Base-by-base conservation (phyloP, 208 protist species). In the Leishmania braziliensis region DNA sequence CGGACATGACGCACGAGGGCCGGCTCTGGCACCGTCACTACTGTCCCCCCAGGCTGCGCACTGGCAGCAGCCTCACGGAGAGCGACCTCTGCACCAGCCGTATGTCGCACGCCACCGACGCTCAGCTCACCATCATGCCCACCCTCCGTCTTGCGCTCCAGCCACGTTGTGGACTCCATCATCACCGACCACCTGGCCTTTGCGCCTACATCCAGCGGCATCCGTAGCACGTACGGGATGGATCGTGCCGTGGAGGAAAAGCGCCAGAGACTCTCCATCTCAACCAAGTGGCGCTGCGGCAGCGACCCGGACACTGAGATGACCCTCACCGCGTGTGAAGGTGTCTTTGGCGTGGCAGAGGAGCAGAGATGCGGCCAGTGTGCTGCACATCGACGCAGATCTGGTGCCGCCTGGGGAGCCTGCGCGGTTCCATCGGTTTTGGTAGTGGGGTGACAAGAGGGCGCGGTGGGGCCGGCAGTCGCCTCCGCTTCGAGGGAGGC, bases 211-310 rank as follows among this genome's bases (percentile, higher is more conserved):
- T 6, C 71, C 23, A 23, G n/a, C 10, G 51, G 71, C 33, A 16
- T 43, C 12, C 51, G 48, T 5, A 60, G 71, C 14, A 51, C 6
- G 33, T 29, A 23, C 71, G 33, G 16, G 16, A 58, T 12, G 18
- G 71, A 76, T 29, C 43, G 69, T 18, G 51, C 71, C 51, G 74
- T 63, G 56, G 39, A 20, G 10, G n/a, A 29, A 16, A 66, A 62
- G 54, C 53, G 74, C 74, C 29, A 39, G 74, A 77, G 74, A 33
- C 54, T 6, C 74, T 77, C 53, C 23, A 77, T 5, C 36, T 65
- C 53, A 8, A 39, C 23, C 9, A 65, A 51, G 53, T 14, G 74
- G 33, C 56, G 74, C 74, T 77, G 74, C 53, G 74, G 74, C 36
- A 77, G 39, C 56, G 23, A 29, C 23, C 74, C 74, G 23, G 56